phyloP scores from a whole-genome alignment of 2,329 filamentous ascomycete species.

The Pseudofabraea citricarpa region DNA sequence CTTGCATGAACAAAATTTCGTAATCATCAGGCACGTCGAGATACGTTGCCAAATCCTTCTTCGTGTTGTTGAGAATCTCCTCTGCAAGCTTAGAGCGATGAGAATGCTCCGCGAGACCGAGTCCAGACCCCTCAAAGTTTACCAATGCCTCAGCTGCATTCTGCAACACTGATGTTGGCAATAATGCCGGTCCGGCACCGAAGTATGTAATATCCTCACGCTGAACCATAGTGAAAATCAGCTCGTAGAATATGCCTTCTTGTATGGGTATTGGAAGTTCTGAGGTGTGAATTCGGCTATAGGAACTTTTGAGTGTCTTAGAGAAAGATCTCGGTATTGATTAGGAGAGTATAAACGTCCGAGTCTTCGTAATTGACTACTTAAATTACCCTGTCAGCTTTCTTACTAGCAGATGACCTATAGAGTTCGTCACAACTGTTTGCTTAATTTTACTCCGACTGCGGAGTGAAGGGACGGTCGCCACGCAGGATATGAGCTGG shows the following conservation, averaged over 20 bases:
- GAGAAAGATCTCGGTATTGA: neutral
- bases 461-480: neutral
- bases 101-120: constrained; percentile 85
- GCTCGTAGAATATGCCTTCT: neutral
- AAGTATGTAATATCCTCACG: constrained; percentile 79
- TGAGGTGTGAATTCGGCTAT: neutral
- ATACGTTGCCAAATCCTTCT: constrained; percentile 65
- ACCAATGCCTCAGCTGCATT: constrained; percentile 71
- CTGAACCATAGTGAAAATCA: constrained; percentile 52
- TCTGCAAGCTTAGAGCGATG: constrained; percentile 78
- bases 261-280: neutral
- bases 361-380: neutral
- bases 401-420: too few species aligned
- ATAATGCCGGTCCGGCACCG: constrained; percentile 81
- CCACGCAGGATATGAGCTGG: neutral
- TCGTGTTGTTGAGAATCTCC: constrained; percentile 74
- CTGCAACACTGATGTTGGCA: constrained; percentile 79
- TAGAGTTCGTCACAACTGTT: neutral
- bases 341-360: neutral
- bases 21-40: constrained; percentile 84
- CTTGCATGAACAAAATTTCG: constrained; percentile 84
- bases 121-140: constrained; percentile 75
- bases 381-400: too few species aligned
- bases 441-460: neutral
- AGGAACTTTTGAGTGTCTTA: neutral